Evolutionary conservation across 2,329 filamentous ascomycete genomes (phyloP), one percentile per base, ranked within the genome.

Genomic region (Neofusicoccum umdonicola): DNA sequence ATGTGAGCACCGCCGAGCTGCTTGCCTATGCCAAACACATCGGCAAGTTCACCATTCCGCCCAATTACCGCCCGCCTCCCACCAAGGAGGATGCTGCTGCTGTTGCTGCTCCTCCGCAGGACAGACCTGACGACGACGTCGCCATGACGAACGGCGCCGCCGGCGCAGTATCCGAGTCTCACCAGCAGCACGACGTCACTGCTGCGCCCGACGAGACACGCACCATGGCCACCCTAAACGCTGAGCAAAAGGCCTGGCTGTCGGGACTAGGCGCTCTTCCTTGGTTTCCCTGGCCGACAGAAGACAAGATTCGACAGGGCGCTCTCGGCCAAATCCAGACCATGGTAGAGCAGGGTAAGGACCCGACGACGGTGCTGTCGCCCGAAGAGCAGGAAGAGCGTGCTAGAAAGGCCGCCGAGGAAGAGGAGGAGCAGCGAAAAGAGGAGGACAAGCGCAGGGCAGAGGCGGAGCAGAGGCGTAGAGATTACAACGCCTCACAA

Each of bases 1-100:
- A 81, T 22, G 80, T 95, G 57, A 84, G 84, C 3, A 91, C 92
- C 72, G 84, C 87, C 50, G 89, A 93, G 69, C 85, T 96, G 0
- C 87, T 96, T 22, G 84, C 82, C 67, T 95, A 92, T 74, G 92
- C 91, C 22, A 89, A 89, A 48, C 88, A 89, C 68, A 95, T 96
- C 72, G 90, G 88, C 75, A 90, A 88, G 74, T 92, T 89, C 68
- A 94, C 92, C 0, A 83, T 92, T 12, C 91, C 92, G 0, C 88
- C 88, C 0, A 86, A 86, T 2, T 81, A 77, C 69, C 71, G 72
- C 42, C 70, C 74, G 67, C 62, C 62, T 34, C 62, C 62, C 15
- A 37, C 44, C 58, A 62, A 51, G 37, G 58, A 51, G 17, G 65
- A 72, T 72, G 66, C 73, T 67, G 48, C 66, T 71, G 8, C 70